phyloP scores from a whole-genome alignment of 192 early-diverging fungal species.

The Radiomyces spectabilis region DNA sequence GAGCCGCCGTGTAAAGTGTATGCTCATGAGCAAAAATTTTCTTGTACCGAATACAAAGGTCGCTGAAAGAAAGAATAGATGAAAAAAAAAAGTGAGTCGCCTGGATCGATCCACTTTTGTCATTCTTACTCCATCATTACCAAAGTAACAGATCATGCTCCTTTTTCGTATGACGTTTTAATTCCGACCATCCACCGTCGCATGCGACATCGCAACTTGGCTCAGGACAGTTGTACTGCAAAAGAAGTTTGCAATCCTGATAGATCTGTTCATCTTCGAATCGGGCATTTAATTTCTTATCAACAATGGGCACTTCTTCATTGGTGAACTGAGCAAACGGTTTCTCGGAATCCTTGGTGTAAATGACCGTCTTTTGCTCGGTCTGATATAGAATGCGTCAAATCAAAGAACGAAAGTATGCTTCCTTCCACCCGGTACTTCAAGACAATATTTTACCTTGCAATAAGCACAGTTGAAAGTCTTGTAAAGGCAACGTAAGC shows the following conservation, averaged over 20 bases:
- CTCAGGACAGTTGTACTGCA: constrained; percentile 87
- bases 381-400: constrained; percentile 41
- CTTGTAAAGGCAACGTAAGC: constrained; percentile 86
- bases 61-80: constrained; percentile 40
- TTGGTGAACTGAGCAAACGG: constrained; percentile 44
- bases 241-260: constrained; percentile 61
- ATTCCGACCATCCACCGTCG: constrained; percentile 71
- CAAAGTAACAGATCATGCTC: constrained; percentile 72
- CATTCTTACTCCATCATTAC: constrained; percentile 34
- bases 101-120: background rate
- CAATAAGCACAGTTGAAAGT: constrained; percentile 81
- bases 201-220: constrained; percentile 67
- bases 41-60: constrained; percentile 83
- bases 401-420: too few species aligned
- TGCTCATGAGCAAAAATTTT: constrained; percentile 94
- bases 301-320: constrained; percentile 46
- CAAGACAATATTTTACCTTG: constrained; percentile 79
- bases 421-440: background rate
- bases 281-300: constrained; percentile 60
- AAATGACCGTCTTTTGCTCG: constrained; percentile 71
- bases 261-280: constrained; percentile 74
- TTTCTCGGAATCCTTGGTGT: constrained; percentile 57
- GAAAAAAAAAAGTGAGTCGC: background rate
- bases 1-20: constrained; percentile 67
- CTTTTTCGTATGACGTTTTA: constrained; percentile 76